A percentile compares a stretch with the other conserved stretches of the same genome.
These are phyloP conservation scores for Leucoagaricus sp. DNA, from an alignment of 1,284 basidiomycete species.

Conservation along the genomic window DNA sequence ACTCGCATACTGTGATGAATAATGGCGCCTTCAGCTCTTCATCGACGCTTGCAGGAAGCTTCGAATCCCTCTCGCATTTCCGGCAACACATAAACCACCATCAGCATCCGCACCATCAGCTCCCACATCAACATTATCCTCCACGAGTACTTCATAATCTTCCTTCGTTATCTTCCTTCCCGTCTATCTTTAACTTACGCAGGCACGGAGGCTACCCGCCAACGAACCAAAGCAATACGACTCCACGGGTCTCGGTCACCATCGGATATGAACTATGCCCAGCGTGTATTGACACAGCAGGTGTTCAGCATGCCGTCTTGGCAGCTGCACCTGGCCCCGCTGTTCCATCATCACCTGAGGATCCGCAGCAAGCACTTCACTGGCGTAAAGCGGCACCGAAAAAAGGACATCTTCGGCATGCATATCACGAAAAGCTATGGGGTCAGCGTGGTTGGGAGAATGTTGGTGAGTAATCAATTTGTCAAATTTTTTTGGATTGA, in stretches of 20 bases:
- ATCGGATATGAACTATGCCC: constrained; percentile 83
- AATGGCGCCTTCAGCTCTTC: constrained; percentile 14
- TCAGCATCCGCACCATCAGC: constrained; percentile 32
- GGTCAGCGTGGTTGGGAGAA: constrained; percentile 80
- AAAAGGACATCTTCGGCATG: constrained; percentile 77
- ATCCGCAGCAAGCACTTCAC: constrained; percentile 49
- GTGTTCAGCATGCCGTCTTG: constrained; percentile 75
- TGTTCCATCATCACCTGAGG: constrained; percentile 46
- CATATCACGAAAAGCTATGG: constrained; percentile 86
- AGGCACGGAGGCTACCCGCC: constrained; percentile 13
- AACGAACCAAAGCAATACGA: constrained; percentile 21
- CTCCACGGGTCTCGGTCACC: constrained; percentile 15
- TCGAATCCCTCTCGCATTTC: constrained; percentile 30
- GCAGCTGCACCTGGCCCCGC: constrained; percentile 32
- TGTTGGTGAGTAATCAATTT: constrained; percentile 79
- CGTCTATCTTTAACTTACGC: constrained; percentile 20
- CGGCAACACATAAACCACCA: constrained; percentile 36
- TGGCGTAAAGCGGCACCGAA: constrained; percentile 67
- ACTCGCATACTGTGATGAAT: constrained; percentile 21
- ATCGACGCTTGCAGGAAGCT: not conserved
- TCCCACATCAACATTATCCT: not conserved
- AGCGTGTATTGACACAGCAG: constrained; percentile 74
- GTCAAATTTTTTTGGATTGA: not conserved
- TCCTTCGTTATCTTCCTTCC: constrained; percentile 27
- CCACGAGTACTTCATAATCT: constrained; percentile 29